Percentiles rank a stretch among this genome's conserved stretches.
These are phyloP conservation scores for Salmacisia buchloeana DNA, from an alignment of 1,284 basidiomycete genomes.

Conservation along the genomic window DNA sequence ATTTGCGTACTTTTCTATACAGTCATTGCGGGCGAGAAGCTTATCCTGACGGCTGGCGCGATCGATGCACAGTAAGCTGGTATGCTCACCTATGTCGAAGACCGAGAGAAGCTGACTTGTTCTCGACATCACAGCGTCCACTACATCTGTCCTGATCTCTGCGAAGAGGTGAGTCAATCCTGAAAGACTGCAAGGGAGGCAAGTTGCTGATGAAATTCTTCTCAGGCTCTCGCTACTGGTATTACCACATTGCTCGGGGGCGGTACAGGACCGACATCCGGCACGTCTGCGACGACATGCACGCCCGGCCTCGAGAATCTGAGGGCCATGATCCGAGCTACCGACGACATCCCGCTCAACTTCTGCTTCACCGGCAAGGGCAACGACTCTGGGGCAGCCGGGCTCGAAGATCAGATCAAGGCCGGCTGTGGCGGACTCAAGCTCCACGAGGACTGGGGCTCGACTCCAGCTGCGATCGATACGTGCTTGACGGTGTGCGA, in stretches of 20 bases:
- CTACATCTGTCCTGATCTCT: constrained; percentile 90
- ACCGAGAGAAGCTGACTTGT: neutral
- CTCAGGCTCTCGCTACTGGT: constrained; percentile 55
- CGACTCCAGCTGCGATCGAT: constrained; percentile 77
- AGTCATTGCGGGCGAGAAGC: constrained; percentile 87
- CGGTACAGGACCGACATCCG: constrained; percentile 81
- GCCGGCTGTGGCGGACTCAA: constrained; percentile 90
- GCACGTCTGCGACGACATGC: constrained; percentile 89
- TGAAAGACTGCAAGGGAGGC: too few species aligned
- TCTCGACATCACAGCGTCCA: too few species aligned
- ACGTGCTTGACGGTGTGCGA: constrained; percentile 75
- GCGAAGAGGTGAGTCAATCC: constrained; percentile 61
- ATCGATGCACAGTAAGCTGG: constrained; percentile 70
- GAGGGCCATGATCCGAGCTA: constrained; percentile 55
- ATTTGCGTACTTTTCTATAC: constrained; percentile 14
- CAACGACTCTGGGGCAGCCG: constrained; percentile 71
- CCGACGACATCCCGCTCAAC: constrained; percentile 83
- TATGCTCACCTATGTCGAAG: neutral
- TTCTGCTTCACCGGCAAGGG: constrained; percentile 74
- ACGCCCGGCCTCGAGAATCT: constrained; percentile 60
- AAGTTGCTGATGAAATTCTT: neutral
- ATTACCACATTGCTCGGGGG: constrained; percentile 53
- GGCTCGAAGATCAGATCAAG: constrained; percentile 72
- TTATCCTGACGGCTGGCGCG: constrained; percentile 87
- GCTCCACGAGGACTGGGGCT: constrained; percentile 97